Conservation (phyloP, 1,284 basidiomycete genomes). For the Apiotrichum sp. region DNA sequence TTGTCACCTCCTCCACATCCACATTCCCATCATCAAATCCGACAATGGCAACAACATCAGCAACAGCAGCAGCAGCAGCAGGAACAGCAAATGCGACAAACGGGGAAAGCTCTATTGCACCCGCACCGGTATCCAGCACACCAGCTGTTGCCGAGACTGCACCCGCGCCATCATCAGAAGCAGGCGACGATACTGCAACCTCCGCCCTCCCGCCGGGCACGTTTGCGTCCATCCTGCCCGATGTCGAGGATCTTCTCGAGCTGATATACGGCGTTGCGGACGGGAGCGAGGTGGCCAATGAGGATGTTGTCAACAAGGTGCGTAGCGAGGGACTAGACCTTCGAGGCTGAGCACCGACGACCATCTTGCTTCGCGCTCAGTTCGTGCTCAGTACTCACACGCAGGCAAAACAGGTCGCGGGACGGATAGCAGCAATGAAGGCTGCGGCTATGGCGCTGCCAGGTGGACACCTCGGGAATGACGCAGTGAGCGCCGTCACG, state of each 20-base stretch:
- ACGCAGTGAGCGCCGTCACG: conserved; percentile 8
- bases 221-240: conserved; percentile 12
- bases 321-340: not conserved
- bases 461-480: conserved; percentile 13
- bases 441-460: conserved; percentile 6
- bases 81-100: no score
- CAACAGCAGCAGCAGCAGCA: no score
- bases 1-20: no score
- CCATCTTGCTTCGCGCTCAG: no score
- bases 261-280: conserved; percentile 10
- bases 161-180: not conserved
- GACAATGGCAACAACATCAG: no score
- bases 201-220: conserved; percentile 8
- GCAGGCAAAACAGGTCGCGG: conserved; percentile 11
- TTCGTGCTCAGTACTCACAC: not conserved
- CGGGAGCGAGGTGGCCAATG: conserved; percentile 1
- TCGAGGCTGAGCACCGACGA: not conserved
- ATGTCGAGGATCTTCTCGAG: conserved; percentile 13
- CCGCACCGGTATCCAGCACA: no score
- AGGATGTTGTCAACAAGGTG: conserved; percentile 12
- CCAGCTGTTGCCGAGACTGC: no score
- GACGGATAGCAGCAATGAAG: conserved; percentile 7
- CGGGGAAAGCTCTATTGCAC: no score
- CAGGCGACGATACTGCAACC: not conserved
- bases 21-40: no score